These are phyloP conservation scores for Coemansia sp. DNA, from an alignment of 192 early-diverging fungal genomes.

Conservation along the genomic window DNA sequence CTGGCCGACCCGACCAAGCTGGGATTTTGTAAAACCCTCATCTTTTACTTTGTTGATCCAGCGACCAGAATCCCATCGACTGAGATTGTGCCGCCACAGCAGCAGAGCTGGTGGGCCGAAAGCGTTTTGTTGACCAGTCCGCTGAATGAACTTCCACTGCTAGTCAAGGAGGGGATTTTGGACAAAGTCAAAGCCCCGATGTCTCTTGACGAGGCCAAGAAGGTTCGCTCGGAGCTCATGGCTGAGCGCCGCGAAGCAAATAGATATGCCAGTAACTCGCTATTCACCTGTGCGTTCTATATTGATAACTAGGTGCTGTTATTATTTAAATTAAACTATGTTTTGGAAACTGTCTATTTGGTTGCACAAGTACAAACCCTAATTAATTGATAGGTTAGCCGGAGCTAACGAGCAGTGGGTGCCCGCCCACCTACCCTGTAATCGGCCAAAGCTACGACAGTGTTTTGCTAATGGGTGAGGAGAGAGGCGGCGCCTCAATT, in stretches of 20 bases:
- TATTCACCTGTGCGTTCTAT: neutral
- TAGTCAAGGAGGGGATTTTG: conserved; percentile 19
- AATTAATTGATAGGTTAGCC: too few relatives aligned
- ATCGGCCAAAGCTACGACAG: too few relatives aligned
- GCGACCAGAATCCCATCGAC: conserved; percentile 17
- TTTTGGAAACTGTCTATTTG: neutral
- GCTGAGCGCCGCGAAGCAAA: conserved; percentile 34
- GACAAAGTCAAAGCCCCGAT: conserved; percentile 30
- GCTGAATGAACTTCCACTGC: conserved; percentile 18
- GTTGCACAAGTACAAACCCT: neutral
- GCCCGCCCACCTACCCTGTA: too few relatives aligned
- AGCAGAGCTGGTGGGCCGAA: conserved; percentile 19
- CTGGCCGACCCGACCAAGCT: conserved; percentile 18
- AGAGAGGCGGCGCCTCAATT: too few relatives aligned
- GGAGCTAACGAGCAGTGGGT: too few relatives aligned
- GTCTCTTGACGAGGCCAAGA: conserved; percentile 47
- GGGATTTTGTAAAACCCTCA: conserved; percentile 27
- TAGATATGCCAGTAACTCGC: neutral
- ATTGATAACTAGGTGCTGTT: neutral
- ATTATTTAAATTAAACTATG: neutral
- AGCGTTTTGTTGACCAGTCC: neutral
- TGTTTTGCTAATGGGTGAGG: too few relatives aligned
- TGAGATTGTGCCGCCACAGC: conserved; percentile 27
- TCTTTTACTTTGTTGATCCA: conserved; percentile 36
- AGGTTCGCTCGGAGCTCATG: conserved; percentile 49